phyloP scores from a whole-genome alignment of 305 asterid species.

The Lippia alba region DNA sequence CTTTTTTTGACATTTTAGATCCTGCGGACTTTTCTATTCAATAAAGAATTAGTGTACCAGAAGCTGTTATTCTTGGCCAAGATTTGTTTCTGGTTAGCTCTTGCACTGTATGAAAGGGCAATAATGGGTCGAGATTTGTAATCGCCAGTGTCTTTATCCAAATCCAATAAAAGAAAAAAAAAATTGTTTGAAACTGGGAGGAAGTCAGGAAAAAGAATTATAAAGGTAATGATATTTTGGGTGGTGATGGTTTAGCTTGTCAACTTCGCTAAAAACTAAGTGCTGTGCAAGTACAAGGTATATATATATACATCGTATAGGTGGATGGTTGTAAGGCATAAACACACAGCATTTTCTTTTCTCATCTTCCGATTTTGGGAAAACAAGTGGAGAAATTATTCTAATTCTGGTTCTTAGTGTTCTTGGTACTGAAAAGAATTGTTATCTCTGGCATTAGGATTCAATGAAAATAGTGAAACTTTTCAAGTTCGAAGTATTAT shows the following conservation, averaged over 20 bases:
- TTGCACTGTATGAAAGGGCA: constrained; percentile 39
- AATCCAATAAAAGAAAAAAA: constrained; percentile 2
- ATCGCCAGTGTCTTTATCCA: constrained; percentile 7
- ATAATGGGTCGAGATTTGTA: constrained; percentile 12
- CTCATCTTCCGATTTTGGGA: constrained; percentile 16
- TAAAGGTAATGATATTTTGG: constrained; percentile 14
- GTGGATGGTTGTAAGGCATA: constrained; percentile 17
- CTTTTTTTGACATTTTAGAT: constrained; percentile 7
- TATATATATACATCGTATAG: constrained; percentile 19
- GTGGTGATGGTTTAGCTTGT: constrained; percentile 29
- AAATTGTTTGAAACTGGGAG: constrained; percentile 23
- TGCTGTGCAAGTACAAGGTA: constrained; percentile 25
- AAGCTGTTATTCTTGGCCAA: constrained; percentile 1
- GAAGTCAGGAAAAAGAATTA: constrained; percentile 15
- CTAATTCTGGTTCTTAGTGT: constrained; percentile 1
- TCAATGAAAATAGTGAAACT: constrained; percentile 11
- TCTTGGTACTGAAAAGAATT: constrained; percentile 22
- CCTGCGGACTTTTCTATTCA: constrained; percentile 18
- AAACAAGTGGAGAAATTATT: neutral
- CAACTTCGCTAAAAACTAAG: constrained; percentile 24
- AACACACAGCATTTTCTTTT: neutral
- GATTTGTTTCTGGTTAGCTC: constrained; percentile 29
- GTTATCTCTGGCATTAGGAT: constrained; percentile 23
- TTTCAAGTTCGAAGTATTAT: constrained; percentile 2
- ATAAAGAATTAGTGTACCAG: constrained; percentile 7